A percentile compares a stretch with the other conserved stretches of the same genome.
These are phyloP conservation scores for Hylodesmum podocarpum DNA, from an alignment of 306 rosid species.

Conservation along the genomic window DNA sequence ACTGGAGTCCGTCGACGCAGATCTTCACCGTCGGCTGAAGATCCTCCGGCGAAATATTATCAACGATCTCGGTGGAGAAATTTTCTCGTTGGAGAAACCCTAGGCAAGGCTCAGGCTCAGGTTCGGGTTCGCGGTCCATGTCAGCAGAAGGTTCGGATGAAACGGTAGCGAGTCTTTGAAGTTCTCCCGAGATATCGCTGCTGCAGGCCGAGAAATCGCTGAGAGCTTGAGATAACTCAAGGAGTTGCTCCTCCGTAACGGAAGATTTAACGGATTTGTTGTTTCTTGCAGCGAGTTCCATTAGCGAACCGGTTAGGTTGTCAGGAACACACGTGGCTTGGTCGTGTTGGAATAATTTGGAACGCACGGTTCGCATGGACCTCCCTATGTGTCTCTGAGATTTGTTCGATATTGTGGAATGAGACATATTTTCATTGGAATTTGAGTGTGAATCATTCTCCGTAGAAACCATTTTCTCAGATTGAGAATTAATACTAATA, in stretches of 20 bases:
- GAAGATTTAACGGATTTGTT: constrained; percentile 33
- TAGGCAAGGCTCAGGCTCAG: constrained; percentile 62
- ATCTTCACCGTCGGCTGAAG: constrained; percentile 86
- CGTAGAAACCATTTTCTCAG: constrained; percentile 59
- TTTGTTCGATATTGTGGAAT: constrained; percentile 29
- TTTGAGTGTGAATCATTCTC: constrained; percentile 49
- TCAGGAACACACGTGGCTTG: constrained; percentile 40
- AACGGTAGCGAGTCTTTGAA: constrained; percentile 64
- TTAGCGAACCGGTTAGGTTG: constrained; percentile 56
- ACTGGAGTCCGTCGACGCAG: constrained; percentile 65
- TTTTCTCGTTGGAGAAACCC: constrained; percentile 72
- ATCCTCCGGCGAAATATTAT: constrained; percentile 91
- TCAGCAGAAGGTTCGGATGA: constrained; percentile 35
- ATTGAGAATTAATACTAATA: too few relatives aligned
- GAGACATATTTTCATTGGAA: background rate
- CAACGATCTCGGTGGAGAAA: constrained; percentile 79
- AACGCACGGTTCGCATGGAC: constrained; percentile 82
- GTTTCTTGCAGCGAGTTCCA: constrained; percentile 61
- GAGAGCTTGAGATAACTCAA: constrained; percentile 68
- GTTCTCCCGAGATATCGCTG: constrained; percentile 84
- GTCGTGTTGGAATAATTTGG: constrained; percentile 42
- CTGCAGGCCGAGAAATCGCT: constrained; percentile 80
- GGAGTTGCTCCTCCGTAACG: constrained; percentile 48
- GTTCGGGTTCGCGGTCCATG: background rate
- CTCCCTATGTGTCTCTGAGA: constrained; percentile 53